Percentiles rank a stretch among this genome's conserved stretches.
These are phyloP conservation scores for Chlamydomonas sp. DNA, from an alignment of 139 green algal genomes.

Conservation along the genomic window DNA sequence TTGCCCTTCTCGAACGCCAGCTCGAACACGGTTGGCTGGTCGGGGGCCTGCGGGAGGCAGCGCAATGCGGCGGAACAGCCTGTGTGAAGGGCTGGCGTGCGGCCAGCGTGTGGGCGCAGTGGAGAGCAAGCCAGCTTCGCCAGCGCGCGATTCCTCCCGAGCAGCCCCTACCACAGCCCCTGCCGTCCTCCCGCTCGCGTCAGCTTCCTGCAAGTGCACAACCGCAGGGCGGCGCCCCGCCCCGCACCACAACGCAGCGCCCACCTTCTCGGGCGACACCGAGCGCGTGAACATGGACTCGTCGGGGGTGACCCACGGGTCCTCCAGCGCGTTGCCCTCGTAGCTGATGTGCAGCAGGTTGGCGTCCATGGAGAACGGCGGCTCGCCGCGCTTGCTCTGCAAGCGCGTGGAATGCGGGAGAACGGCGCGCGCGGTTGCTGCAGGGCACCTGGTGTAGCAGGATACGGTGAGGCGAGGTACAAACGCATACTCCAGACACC, in stretches of 20 bases:
- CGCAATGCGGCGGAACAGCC: too few species aligned
- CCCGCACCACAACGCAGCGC: not conserved
- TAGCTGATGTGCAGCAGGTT: slow-evolving; percentile 97
- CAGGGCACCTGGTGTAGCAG: too few species aligned
- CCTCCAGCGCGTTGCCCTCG: slow-evolving; percentile 93
- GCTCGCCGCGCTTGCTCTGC: slow-evolving; percentile 88
- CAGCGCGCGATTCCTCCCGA: too few species aligned
- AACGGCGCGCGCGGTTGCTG: too few species aligned
- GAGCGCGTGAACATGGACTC: slow-evolving; percentile 95
- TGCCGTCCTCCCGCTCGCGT: not conserved
- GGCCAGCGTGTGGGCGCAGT: too few species aligned
- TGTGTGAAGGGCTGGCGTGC: too few species aligned
- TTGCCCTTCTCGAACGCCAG: slow-evolving; percentile 97
- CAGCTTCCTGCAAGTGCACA: not conserved
- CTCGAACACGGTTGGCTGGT: slow-evolving; percentile 93
- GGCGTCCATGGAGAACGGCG: slow-evolving; percentile 95
- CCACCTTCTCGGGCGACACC: slow-evolving; percentile 86
- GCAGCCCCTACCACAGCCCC: too few species aligned
- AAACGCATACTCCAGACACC: too few species aligned
- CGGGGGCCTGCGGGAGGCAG: slow-evolving; percentile 72
- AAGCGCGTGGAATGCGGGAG: slow-evolving; percentile 24
- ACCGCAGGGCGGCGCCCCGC: too few species aligned
- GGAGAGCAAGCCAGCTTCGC: too few species aligned
- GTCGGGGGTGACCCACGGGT: slow-evolving; percentile 88
- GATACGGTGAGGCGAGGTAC: too few species aligned